These are phyloP conservation scores for Saccharum spontaneum DNA, from an alignment of 176 grass and related monocot species.

Conservation along the genomic window DNA sequence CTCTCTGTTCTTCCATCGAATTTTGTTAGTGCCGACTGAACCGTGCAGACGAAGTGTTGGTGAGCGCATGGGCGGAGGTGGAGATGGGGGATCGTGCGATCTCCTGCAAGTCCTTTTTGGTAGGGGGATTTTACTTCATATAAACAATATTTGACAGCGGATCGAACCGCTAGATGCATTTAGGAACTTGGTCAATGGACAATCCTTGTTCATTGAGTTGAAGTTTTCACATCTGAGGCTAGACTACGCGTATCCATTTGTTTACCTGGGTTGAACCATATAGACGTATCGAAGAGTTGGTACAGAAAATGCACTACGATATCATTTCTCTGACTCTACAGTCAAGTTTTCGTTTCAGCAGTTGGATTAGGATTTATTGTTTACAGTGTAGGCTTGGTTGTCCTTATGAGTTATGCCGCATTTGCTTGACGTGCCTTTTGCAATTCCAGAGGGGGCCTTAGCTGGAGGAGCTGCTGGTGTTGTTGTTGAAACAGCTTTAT, in stretches of 20 bases:
- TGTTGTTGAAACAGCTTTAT: conserved; percentile 16
- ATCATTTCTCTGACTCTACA: background rate
- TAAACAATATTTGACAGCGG: background rate
- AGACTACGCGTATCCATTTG: too few species aligned
- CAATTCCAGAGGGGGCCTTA: background rate
- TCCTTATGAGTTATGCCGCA: background rate
- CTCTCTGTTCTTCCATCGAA: background rate
- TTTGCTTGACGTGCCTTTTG: background rate
- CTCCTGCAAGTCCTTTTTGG: background rate
- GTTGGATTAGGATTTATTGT: background rate
- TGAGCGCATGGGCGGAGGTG: background rate
- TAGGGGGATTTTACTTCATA: background rate
- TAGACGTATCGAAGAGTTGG: background rate
- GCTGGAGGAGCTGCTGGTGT: conserved; percentile 19
- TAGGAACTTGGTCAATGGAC: background rate
- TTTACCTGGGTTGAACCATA: too few species aligned
- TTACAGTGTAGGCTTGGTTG: background rate
- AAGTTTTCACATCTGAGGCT: background rate
- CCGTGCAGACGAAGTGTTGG: background rate
- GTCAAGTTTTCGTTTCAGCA: background rate
- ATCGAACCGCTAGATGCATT: background rate
- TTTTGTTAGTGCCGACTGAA: background rate
- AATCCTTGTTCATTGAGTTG: background rate
- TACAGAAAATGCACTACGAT: background rate
- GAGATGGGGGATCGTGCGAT: conserved; percentile 6